phyloP scores from a whole-genome alignment of 1,284 basidiomycete species.

The Cutaneotrichosporon arboriforme region DNA sequence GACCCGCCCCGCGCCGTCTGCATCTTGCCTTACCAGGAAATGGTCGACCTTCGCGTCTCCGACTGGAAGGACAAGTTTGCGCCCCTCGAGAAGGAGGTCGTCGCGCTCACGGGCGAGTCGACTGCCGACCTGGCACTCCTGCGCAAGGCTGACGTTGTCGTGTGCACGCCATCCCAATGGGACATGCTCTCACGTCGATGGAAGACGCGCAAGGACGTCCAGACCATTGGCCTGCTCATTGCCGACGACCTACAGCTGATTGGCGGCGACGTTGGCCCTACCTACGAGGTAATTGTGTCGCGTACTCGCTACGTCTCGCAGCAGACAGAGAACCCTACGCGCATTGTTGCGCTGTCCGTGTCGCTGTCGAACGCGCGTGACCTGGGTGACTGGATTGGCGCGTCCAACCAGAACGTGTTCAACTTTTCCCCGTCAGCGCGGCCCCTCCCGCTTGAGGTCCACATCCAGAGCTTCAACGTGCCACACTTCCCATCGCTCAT shows the following conservation, averaged over 20 bases:
- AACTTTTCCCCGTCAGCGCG: conserved; percentile 96
- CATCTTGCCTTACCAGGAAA: conserved; percentile 93
- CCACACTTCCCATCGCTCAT: conserved; percentile 97
- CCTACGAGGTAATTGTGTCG: conserved; percentile 92
- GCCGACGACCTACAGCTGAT: conserved; percentile 94
- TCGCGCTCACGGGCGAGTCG: conserved; percentile 90
- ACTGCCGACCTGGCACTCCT: conserved; percentile 83
- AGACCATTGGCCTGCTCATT: conserved; percentile 85
- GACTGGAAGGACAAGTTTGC: conserved; percentile 89
- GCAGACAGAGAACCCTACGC: conserved; percentile 85
- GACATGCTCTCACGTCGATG: conserved; percentile 92
- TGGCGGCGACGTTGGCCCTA: conserved; percentile 86
- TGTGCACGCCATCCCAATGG: conserved; percentile 92
- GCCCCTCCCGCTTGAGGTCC: conserved; percentile 93
- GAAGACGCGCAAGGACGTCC: conserved; percentile 91
- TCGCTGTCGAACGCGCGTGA: conserved; percentile 95
- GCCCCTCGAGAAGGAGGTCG: conserved; percentile 78
- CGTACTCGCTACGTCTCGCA: conserved; percentile 91
- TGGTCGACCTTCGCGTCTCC: conserved; percentile 82
- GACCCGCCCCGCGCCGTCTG: conserved; percentile 85
- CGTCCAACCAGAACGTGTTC: conserved; percentile 86
- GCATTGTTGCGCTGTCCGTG: conserved; percentile 88
- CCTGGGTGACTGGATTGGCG: conserved; percentile 97
- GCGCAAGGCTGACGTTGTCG: conserved; percentile 83
- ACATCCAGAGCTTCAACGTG: conserved; percentile 89